Conservation (phyloP, 805 yeast genomes). For the Cyberlindnera xylosilytica region DNA sequence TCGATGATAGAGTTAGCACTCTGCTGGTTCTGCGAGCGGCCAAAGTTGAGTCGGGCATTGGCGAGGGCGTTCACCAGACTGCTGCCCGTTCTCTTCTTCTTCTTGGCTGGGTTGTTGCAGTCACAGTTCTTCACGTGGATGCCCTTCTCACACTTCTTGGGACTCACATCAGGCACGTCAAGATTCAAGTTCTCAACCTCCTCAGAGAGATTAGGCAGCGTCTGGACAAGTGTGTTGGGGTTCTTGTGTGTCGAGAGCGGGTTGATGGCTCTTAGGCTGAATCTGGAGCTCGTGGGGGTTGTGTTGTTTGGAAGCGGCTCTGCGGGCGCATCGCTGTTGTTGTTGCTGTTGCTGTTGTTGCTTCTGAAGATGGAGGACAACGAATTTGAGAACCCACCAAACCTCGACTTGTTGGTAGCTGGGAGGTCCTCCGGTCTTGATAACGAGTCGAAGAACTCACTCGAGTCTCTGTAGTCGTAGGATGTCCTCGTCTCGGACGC, state of each 20-base stretch:
- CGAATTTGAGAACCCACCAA: conserved; percentile 23
- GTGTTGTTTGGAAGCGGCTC: no score
- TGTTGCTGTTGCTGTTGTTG: conserved; percentile 17
- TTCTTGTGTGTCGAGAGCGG: conserved; percentile 28
- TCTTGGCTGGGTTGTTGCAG: conserved; percentile 14
- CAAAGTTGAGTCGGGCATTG: conserved; percentile 24
- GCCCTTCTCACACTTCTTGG: conserved; percentile 7
- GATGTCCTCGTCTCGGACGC: conserved; percentile 28
- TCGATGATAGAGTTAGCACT: not conserved
- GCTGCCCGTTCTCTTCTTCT: conserved; percentile 21
- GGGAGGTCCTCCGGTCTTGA: conserved; percentile 10
- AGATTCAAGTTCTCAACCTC: conserved; percentile 19
- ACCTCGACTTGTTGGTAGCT: conserved; percentile 11
- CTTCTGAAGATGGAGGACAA: conserved; percentile 25
- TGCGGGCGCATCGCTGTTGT: no score
- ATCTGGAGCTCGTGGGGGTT: conserved; percentile 18
- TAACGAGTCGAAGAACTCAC: conserved; percentile 44
- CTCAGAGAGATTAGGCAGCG: conserved; percentile 17
- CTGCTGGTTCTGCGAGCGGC: conserved; percentile 1
- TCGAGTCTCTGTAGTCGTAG: conserved; percentile 36
- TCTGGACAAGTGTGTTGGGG: conserved; percentile 9
- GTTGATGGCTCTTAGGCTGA: conserved; percentile 35
- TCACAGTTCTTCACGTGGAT: conserved; percentile 18
- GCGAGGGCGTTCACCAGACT: conserved; percentile 23
- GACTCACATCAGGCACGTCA: conserved; percentile 1